These are phyloP conservation scores for Teunomyces cretensis DNA, from an alignment of 805 yeast species.

Conservation along the genomic window DNA sequence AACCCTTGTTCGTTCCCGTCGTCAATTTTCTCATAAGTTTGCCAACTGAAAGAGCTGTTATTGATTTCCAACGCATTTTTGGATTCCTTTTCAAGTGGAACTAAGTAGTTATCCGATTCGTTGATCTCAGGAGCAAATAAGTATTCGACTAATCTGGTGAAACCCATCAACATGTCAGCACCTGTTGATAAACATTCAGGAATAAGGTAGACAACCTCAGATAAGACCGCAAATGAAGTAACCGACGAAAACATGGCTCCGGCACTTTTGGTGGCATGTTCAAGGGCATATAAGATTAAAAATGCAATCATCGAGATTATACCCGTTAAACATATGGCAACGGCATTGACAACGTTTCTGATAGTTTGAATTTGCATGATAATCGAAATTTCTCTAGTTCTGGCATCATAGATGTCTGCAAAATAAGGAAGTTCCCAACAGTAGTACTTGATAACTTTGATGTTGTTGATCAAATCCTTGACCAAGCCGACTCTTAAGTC, in stretches of 20 bases:
- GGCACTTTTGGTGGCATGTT: conserved; percentile 6
- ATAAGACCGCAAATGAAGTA: conserved; percentile 14
- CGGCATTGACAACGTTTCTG: conserved; percentile 11
- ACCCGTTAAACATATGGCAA: conserved; percentile 11
- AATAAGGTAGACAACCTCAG: conserved; percentile 10
- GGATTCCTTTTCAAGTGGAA: neutral
- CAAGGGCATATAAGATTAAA: conserved; percentile 13
- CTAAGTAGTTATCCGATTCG: conserved; percentile 2
- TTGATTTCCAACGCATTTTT: conserved; percentile 18
- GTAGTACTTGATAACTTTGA: conserved; percentile 20
- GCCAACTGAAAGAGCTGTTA: conserved; percentile 32
- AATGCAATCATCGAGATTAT: conserved; percentile 18
- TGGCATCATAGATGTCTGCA: conserved; percentile 8
- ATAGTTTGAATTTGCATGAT: conserved; percentile 14
- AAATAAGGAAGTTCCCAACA: conserved; percentile 20
- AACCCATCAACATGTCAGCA: conserved; percentile 15
- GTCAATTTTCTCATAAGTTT: conserved; percentile 11
- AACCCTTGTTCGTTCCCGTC: conserved; percentile 1
- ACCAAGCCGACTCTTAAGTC: conserved; percentile 14
- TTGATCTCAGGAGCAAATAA: conserved; percentile 23
- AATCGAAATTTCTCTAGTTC: conserved; percentile 12
- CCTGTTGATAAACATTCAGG: conserved; percentile 13
- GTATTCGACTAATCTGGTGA: conserved; percentile 22
- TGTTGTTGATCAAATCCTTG: conserved; percentile 15
- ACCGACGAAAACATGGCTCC: conserved; percentile 17